These are phyloP conservation scores for Phlebiopsis flavidoalba DNA, from an alignment of 768 basidiomycete genomes.

Conservation along the genomic window DNA sequence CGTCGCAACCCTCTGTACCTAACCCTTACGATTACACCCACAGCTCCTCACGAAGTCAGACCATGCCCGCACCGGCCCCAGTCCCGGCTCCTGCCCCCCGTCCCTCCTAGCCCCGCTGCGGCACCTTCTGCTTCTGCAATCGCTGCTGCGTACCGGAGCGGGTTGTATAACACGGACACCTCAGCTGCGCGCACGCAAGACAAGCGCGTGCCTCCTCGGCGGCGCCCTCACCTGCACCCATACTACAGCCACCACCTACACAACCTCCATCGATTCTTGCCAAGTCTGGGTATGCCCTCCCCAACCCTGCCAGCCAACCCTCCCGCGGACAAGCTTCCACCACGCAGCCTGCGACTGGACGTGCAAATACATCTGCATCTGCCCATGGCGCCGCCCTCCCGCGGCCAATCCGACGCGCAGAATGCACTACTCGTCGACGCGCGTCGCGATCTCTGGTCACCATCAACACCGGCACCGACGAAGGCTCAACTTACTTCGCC, in stretches of 20 bases:
- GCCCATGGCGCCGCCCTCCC: slow-evolving; percentile 14
- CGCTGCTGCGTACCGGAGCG: slow-evolving; percentile 12
- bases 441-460: slow-evolving; percentile 27
- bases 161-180: slow-evolving; percentile 5
- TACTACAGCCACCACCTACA: slow-evolving; percentile 9
- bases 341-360: background rate
- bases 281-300: slow-evolving; percentile 10
- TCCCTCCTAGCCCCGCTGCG: slow-evolving; percentile 4
- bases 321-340: slow-evolving; percentile 15
- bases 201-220: slow-evolving; percentile 21
- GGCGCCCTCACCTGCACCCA: slow-evolving; percentile 21
- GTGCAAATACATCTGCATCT: slow-evolving; percentile 1
- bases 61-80: background rate
- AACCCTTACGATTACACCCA: slow-evolving; percentile 1
- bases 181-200: background rate
- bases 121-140: slow-evolving; percentile 14
- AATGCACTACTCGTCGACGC: slow-evolving; percentile 24
- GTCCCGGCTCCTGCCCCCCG: background rate
- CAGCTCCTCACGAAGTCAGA: background rate
- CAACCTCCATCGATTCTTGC: slow-evolving; percentile 12
- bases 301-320: slow-evolving; percentile 11
- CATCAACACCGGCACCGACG: slow-evolving; percentile 26
- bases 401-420: slow-evolving; percentile 21
- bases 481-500: slow-evolving; percentile 22
- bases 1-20: slow-evolving; percentile 4